Evolutionary conservation across 2,329 filamentous ascomycete genomes (phyloP), one percentile per base, ranked within the genome.

Genomic region (Coniella lustricola): DNA sequence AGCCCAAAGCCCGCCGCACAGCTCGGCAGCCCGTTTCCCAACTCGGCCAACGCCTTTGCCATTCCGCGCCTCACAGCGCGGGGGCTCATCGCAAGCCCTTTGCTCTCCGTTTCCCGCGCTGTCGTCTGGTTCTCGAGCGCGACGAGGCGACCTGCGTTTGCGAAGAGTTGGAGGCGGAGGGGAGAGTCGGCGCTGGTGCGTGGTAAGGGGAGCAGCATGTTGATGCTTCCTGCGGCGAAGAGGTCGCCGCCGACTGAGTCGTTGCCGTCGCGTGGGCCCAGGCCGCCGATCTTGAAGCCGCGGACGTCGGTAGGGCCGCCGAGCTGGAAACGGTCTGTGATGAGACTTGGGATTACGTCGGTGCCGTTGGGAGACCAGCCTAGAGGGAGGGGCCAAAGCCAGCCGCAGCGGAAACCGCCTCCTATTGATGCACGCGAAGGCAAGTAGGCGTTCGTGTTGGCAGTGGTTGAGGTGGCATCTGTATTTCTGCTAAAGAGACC

Each of bases 281-380:
- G 76, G 1, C 93, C 93, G 17, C 85, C 87, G 18, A 95, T 79
- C 51, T 89, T 84, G 75, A 98, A 98, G 2, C 93, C 93, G 48
- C 93, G 87, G 13, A 98, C 87, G 62, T 95, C 91, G 3, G 90
- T 95, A 3, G 93, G 91, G 0, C 93, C 93, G 37, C 93, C 93
- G 29, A 98, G 85, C 60, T 90, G 82, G 71, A 98, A 98, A 38
- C 93, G 88, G 65, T 98, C 93, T 63, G 94, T 96, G 60, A 97
- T 78, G 25, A 88, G 82, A 56, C 87, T 94, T 4, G 84, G 79
- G 20, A 77, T 73, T 0, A 84, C 76, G 17, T 71, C 69, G n/a
- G n/a, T n/a, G 42, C 71, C 70, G 16, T 67, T 60, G 45, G 74
- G 58, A 14, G 69, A 65, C 57, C 75, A 79, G 7, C 81, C 81